phyloP scores from a whole-genome alignment of 1,284 basidiomycete genomes.

The Leccinum fallax region DNA sequence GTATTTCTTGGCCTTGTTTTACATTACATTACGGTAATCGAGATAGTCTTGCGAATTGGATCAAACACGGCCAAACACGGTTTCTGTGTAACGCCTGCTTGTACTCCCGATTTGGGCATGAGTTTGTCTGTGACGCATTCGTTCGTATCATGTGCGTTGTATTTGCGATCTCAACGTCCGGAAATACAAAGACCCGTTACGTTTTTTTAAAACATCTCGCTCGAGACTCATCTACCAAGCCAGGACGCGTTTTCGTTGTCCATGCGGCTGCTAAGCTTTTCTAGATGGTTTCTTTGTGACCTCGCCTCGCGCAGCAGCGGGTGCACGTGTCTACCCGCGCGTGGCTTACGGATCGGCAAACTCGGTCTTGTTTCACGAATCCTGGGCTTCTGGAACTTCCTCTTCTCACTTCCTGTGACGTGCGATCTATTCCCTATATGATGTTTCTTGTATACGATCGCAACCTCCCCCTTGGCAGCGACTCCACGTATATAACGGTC shows the following conservation, averaged over 20 bases:
- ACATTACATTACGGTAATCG: constrained; percentile 10
- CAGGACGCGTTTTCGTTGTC: background rate
- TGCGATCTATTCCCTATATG: constrained; percentile 4
- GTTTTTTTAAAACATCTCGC: background rate
- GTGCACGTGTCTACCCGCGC: background rate
- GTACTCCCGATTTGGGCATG: constrained; percentile 34
- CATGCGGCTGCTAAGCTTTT: background rate
- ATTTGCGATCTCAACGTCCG: background rate
- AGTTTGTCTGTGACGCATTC: constrained; percentile 9
- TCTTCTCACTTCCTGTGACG: too few relatives aligned
- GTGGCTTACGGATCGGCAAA: background rate
- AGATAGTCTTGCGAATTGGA: constrained; percentile 14
- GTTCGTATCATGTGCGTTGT: background rate
- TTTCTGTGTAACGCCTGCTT: constrained; percentile 21
- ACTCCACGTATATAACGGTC: background rate
- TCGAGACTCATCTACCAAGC: background rate
- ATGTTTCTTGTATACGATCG: constrained; percentile 3
- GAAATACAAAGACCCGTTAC: background rate
- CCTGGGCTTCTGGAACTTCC: background rate
- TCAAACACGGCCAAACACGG: constrained; percentile 13
- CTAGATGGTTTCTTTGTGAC: background rate
- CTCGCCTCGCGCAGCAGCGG: background rate
- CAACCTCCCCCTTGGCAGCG: background rate
- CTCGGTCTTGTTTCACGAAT: background rate
- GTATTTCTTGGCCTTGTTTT: constrained; percentile 2